A percentile compares a stretch with the other conserved stretches of the same genome.
These are phyloP conservation scores for Triticum monococcum DNA, from an alignment of 176 grass and related monocot genomes.

Conservation along the genomic window DNA sequence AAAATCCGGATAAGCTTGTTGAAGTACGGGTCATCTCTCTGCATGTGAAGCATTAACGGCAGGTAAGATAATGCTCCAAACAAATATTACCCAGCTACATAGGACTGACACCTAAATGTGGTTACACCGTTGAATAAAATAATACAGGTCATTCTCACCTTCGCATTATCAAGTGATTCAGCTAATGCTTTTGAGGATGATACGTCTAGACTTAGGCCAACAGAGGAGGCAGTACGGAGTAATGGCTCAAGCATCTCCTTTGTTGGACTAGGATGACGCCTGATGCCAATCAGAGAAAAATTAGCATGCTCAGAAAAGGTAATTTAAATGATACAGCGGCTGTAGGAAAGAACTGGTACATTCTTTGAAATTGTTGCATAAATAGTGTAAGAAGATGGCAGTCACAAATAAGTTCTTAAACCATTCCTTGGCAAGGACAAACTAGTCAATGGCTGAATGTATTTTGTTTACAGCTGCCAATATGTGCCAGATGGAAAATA, in stretches of 20 bases:
- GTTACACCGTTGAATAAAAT: conserved; percentile 5
- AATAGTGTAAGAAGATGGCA: background rate
- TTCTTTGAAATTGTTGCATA: background rate
- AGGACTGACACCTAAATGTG: background rate
- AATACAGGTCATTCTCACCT: conserved; percentile 41
- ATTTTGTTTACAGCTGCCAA: background rate
- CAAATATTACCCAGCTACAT: background rate
- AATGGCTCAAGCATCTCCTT: conserved; percentile 99
- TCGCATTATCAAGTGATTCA: conserved; percentile 95
- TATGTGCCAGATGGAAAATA: background rate
- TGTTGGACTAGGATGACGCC: conserved; percentile 89
- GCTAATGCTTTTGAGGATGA: conserved; percentile 97
- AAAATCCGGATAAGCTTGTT: conserved; percentile 98
- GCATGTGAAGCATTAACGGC: conserved; percentile 35
- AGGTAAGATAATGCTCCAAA: conserved; percentile 2
- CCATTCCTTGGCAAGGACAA: background rate
- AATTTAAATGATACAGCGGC: conserved; percentile 5
- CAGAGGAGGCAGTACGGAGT: conserved; percentile 74
- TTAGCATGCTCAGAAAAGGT: conserved; percentile 23
- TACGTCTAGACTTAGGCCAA: conserved; percentile 79
- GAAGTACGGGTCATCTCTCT: conserved; percentile 95
- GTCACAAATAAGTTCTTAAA: background rate
- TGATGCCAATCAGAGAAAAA: conserved; percentile 44
- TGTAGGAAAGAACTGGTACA: background rate
- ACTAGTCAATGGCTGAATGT: background rate